Conservation (phyloP, 352 stramenopile genomes). For the Globisporangium echinulatum region DNA sequence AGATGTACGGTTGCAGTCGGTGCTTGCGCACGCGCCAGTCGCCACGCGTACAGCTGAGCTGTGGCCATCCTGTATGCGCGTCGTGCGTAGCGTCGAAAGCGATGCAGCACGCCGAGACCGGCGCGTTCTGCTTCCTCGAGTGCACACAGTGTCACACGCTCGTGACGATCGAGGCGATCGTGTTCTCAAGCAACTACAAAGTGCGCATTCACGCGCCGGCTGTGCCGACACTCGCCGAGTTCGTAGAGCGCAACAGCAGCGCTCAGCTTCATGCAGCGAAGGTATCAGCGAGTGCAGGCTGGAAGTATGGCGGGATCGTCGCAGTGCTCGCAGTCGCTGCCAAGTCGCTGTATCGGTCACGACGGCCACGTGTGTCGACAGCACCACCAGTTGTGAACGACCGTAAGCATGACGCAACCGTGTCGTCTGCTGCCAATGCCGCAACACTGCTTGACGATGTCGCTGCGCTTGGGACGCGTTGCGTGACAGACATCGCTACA, state of each 20-base stretch:
- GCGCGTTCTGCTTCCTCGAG: conserved; percentile 40
- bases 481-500: background rate
- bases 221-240: conserved; percentile 25
- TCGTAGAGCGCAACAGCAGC: conserved; percentile 11
- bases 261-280: too few relatives aligned
- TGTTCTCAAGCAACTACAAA: conserved; percentile 47
- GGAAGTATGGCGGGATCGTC: conserved; percentile 36
- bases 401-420: background rate
- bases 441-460: conserved; percentile 1
- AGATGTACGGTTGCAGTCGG: conserved; percentile 58
- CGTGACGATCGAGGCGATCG: conserved; percentile 46
- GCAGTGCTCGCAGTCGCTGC: conserved; percentile 36
- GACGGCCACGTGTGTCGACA: too few relatives aligned
- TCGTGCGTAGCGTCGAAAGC: conserved; percentile 42
- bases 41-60: conserved; percentile 58
- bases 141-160: conserved; percentile 44
- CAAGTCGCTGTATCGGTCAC: conserved; percentile 19
- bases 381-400: background rate
- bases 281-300: conserved; percentile 6
- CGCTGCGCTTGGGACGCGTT: background rate
- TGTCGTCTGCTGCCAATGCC: background rate
- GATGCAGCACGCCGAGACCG: conserved; percentile 35
- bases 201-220: conserved; percentile 33
- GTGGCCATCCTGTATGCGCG: conserved; percentile 53
- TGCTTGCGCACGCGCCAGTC: conserved; percentile 46